Evolutionary conservation across 495 filamentous ascomycete genomes (phyloP), one percentile per base, ranked within the genome.

Genomic region (Neurospora africana): DNA sequence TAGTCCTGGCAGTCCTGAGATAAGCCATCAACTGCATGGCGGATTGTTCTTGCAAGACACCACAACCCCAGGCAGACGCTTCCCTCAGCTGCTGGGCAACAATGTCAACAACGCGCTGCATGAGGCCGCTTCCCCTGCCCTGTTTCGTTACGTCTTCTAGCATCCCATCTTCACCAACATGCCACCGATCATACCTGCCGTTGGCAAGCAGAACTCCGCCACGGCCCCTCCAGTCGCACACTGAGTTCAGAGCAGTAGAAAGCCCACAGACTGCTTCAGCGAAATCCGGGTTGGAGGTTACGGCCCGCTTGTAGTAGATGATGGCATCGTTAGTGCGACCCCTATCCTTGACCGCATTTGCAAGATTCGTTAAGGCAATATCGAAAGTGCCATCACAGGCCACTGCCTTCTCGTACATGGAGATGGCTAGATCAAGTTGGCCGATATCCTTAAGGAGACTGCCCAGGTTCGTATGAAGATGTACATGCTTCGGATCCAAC

Each of bases 281-380:
- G 82, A 99, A 99, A 30, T 97, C 92, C 0, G 95, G 95, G 75
- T 95, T 99, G 39, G 93, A 89, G 65, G 87, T 86, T 68, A 99
- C 95, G 39, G 95, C 95, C 72, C 94, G 89, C 74, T 88, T 90
- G 83, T 99, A 99, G 79, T 96, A 98, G 21, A 82, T 81, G 69
- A 99, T 98, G 6, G 95, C 96, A 74, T 99, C 95, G 71, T 88
- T 92, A 73, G 97, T 92, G 61, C 91, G 88, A 13, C 96, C 96
- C 78, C 96, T 92, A 79, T 99, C 95, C 81, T 98, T 99, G 68
- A 99, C 95, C 0, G 95, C 95, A 81, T 99, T 99, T 36, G 95
- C 95, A 69, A 99, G 85, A 78, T 99, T 99, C 39, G 95, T 97
- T 68, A 99, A 84, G 5, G 96, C 95, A 76, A 99, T 98, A 75